phyloP scores from a whole-genome alignment of 2,329 filamentous ascomycete genomes.

The Diaporthe vexans region DNA sequence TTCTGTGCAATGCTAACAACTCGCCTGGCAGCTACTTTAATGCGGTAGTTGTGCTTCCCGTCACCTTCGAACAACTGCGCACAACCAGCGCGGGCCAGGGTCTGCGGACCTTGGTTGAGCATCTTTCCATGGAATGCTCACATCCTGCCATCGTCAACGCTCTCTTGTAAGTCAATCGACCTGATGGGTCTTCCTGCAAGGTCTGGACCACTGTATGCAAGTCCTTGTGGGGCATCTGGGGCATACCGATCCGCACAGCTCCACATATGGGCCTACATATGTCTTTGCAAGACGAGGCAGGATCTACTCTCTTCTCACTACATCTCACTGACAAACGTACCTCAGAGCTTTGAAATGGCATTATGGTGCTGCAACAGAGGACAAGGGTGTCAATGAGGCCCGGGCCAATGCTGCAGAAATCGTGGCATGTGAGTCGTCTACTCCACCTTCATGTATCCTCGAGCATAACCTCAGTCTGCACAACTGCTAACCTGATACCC shows the following conservation, averaged over 20 bases:
- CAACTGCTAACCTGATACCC: background rate
- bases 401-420: slow-evolving; percentile 84
- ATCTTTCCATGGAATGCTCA: slow-evolving; percentile 73
- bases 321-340: slow-evolving; percentile 27
- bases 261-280: slow-evolving; percentile 1
- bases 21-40: slow-evolving; percentile 68
- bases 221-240: slow-evolving; percentile 22
- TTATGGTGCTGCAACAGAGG: slow-evolving; percentile 73
- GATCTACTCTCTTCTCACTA: background rate
- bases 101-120: slow-evolving; percentile 71
- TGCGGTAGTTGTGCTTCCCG: slow-evolving; percentile 73
- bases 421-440: slow-evolving; percentile 70
- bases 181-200: slow-evolving; percentile 8
- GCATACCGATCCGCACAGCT: slow-evolving; percentile 16
- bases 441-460: background rate
- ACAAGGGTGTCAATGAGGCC: slow-evolving; percentile 76
- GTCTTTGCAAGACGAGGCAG: background rate
- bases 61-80: slow-evolving; percentile 80
- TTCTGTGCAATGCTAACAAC: background rate
- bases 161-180: slow-evolving; percentile 70
- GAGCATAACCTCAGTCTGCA: background rate
- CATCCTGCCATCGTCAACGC: slow-evolving; percentile 81
- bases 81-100: slow-evolving; percentile 74
- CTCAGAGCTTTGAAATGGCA: slow-evolving; percentile 82
- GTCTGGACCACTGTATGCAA: slow-evolving; percentile 10